Conservation (phyloP, 352 stramenopile genomes). For the Phytophthora megakarya region DNA sequence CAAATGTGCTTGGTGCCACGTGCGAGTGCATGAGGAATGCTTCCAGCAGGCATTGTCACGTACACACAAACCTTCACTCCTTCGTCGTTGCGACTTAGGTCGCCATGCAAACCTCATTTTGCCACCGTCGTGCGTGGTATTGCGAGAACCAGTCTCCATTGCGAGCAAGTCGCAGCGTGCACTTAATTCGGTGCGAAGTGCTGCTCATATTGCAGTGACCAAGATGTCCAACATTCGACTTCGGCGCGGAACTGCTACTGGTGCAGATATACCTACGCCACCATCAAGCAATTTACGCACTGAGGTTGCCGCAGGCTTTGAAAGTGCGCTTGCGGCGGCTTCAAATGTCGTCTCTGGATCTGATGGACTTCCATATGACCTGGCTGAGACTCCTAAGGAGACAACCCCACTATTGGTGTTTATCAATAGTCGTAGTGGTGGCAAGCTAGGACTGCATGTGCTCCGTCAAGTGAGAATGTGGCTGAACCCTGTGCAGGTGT, state of each 20-base stretch:
- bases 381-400: slow-evolving; percentile 51
- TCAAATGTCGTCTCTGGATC: slow-evolving; percentile 28
- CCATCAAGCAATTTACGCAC: slow-evolving; percentile 20
- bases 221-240: slow-evolving; percentile 77
- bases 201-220: slow-evolving; percentile 66
- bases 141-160: slow-evolving; percentile 40
- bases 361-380: slow-evolving; percentile 58
- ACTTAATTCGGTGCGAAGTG: slow-evolving; percentile 70
- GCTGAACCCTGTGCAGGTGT: slow-evolving; percentile 96
- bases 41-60: slow-evolving; percentile 51
- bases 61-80: slow-evolving; percentile 33
- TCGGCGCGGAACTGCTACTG: slow-evolving; percentile 37
- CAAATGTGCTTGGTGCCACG: slow-evolving; percentile 85
- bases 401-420: slow-evolving; percentile 88
- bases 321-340: slow-evolving; percentile 21
- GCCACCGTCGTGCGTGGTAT: slow-evolving; percentile 59
- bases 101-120: slow-evolving; percentile 70
- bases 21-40: slow-evolving; percentile 80
- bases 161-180: slow-evolving; percentile 66
- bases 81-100: slow-evolving; percentile 74
- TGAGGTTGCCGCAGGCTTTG: slow-evolving; percentile 19
- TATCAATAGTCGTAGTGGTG: slow-evolving; percentile 95
- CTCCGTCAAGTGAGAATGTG: slow-evolving; percentile 91
- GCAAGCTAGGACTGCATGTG: slow-evolving; percentile 93
- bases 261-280: slow-evolving; percentile 17